Base-by-base conservation (phyloP, 805 yeast species). In the Cyberlindnera galapagoensis region DNA sequence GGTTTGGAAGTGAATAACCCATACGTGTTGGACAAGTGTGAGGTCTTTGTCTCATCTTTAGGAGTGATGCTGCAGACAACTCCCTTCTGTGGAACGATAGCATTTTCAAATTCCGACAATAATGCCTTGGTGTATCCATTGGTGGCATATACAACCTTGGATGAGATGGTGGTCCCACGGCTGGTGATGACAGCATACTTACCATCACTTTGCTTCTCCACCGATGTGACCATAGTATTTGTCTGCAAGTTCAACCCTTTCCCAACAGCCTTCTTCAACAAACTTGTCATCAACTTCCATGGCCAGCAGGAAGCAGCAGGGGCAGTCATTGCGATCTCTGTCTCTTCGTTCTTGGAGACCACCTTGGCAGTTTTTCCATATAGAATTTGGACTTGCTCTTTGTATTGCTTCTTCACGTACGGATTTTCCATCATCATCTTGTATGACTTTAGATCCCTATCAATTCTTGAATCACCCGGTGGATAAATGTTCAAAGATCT, bases 281-380 rank as follows among this genome's bases (percentile, higher is more conserved):
- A 30, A 2, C 51, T 45, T 4, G 52, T 46, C 28, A 64, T 53
- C 3, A 69, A 44, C 40, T 60, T 61, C 44, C 68, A 63, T 4
- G 73, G 69, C 59, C 70, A 66, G 31, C 68, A 46, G 5, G 63
- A 59, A 6, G 67, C 65, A 4, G 71, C 70, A 4, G 69, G 63
- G 35, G 54, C 57, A 2, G 79, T 60, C 34, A 71, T 49, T 24
- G 75, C 60, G 46, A 85, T 88, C 51, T 88, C 94, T 49, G 97
- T 97, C 59, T 84, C 83, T 37, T 77, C 67, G 71, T 94, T 79
- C 62, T 74, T 76, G 45, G 73, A 75, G 38, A 69, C 66, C 35
- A 55, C 47, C 55, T 73, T 62, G 44, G 76, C 68, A 16, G 53
- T 38, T 14, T 59, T 61, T 11, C 65, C 66, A 26, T 35, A 41